Conservation (phyloP, 345 rosid genomes). For the Abelmoschus esculentus region DNA sequence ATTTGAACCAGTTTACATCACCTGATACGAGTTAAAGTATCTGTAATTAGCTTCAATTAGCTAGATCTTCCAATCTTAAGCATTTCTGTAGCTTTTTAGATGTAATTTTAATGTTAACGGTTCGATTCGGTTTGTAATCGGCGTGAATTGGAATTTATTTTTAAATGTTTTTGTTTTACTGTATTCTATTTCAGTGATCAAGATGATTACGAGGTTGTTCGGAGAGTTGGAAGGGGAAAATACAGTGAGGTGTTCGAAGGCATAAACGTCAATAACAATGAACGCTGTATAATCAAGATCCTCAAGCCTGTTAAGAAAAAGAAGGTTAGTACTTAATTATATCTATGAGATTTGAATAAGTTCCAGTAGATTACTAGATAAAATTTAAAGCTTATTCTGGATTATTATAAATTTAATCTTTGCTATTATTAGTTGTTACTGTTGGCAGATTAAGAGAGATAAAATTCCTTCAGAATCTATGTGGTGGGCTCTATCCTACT, state of each 20-base stretch:
- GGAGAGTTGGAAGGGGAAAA: conserved; percentile 79
- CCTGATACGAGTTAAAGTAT: background rate
- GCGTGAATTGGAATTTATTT: background rate
- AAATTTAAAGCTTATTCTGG: background rate
- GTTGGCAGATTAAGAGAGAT: conserved; percentile 69
- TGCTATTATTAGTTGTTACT: background rate
- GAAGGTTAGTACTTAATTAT: conserved; percentile 40
- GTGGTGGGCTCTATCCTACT: conserved; percentile 75
- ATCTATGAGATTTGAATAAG: background rate
- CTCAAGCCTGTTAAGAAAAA: conserved; percentile 90
- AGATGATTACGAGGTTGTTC: conserved; percentile 85
- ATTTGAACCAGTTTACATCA: background rate
- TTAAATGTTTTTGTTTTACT: background rate
- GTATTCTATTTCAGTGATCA: conserved; percentile 44
- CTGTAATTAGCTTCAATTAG: background rate
- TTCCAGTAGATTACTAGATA: conserved; percentile 6
- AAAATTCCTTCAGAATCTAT: conserved; percentile 72
- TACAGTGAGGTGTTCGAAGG: conserved; percentile 86
- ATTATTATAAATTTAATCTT: conserved; percentile 8
- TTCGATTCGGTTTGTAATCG: background rate
- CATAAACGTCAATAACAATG: conserved; percentile 56
- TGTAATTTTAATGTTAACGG: background rate
- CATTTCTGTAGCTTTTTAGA: background rate
- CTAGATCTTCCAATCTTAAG: background rate
- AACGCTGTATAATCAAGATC: conserved; percentile 66